Conservation (phyloP, 2,329 filamentous ascomycete species). For the Podosphaera xanthii region DNA sequence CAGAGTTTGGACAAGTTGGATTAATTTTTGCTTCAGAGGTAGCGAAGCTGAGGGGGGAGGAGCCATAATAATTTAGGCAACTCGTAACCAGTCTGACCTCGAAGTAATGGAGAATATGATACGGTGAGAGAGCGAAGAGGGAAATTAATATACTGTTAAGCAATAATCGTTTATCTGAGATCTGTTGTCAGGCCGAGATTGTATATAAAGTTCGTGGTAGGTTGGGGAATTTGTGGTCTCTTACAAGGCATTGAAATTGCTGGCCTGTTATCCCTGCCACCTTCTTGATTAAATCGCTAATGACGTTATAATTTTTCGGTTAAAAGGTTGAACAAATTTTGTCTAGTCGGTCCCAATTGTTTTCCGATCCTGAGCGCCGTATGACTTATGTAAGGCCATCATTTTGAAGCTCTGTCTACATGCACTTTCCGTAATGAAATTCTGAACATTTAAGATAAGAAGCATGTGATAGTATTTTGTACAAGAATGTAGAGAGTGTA, state of each 20-base stretch:
- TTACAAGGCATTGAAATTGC: background rate
- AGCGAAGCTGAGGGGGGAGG: slow-evolving; percentile 15
- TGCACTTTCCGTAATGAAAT: too few species aligned
- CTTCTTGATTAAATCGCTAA: background rate
- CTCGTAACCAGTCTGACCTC: background rate
- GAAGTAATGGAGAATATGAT: background rate
- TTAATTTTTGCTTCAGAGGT: slow-evolving; percentile 29
- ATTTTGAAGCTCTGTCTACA: too few species aligned
- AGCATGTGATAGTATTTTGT: too few species aligned
- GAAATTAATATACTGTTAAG: background rate
- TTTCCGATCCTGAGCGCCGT: too few species aligned
- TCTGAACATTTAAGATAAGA: too few species aligned
- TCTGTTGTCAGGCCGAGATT: background rate
- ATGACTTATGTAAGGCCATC: too few species aligned
- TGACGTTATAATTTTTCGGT: background rate
- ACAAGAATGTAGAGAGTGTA: background rate
- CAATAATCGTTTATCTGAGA: background rate
- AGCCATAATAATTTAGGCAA: slow-evolving; percentile 9
- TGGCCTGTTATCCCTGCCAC: background rate
- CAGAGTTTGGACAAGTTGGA: slow-evolving; percentile 64
- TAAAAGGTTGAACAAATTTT: background rate
- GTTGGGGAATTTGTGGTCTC: background rate
- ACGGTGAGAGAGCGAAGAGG: background rate
- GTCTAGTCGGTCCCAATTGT: background rate
- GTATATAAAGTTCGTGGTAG: background rate